A percentile compares a stretch with the other conserved stretches of the same genome.
Evolutionary conservation across 352 stramenopile species (phyloP).

Genomic region (Pythium sp.): DNA sequence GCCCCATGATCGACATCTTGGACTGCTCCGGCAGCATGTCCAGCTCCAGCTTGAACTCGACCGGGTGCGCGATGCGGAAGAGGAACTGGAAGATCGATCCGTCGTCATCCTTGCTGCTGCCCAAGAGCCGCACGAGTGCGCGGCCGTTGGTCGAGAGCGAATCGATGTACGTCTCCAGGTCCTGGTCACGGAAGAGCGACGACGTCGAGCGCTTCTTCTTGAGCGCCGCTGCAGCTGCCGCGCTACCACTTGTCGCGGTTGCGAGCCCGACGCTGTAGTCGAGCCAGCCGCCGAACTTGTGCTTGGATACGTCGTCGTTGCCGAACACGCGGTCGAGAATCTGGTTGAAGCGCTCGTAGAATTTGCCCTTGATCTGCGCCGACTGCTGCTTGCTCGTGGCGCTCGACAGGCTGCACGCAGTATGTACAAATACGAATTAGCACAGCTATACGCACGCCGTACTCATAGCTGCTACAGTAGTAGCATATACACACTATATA

Average conservation of each 20-base stretch:
- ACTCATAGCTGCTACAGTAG: not conserved
- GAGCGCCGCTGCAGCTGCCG: conserved; percentile 21
- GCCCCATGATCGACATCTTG: conserved; percentile 72
- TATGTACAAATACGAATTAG: not conserved
- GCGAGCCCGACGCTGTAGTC: conserved; percentile 69
- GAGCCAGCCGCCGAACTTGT: conserved; percentile 81
- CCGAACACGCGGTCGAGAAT: conserved; percentile 79
- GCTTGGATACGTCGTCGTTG: conserved; percentile 67
- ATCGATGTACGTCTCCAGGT: conserved; percentile 54
- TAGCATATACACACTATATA: not conserved
- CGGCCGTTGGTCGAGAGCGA: conserved; percentile 47
- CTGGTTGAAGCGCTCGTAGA: conserved; percentile 87
- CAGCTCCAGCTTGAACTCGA: conserved; percentile 80
- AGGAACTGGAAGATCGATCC: conserved; percentile 81
- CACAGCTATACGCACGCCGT: not conserved
- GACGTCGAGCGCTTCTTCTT: conserved; percentile 42
- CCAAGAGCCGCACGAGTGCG: conserved; percentile 56
- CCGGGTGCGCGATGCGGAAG: conserved; percentile 67
- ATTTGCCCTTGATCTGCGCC: conserved; percentile 73
- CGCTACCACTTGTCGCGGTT: conserved; percentile 2
- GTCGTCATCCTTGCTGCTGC: conserved; percentile 57
- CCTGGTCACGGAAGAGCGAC: conserved; percentile 37
- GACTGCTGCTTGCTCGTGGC: conserved; percentile 70
- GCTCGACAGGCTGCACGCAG: conserved; percentile 27
- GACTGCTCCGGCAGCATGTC: conserved; percentile 79